Evolutionary conservation across 2,329 filamentous ascomycete genomes (phyloP).

Genomic region (Diaporthe capsici): DNA sequence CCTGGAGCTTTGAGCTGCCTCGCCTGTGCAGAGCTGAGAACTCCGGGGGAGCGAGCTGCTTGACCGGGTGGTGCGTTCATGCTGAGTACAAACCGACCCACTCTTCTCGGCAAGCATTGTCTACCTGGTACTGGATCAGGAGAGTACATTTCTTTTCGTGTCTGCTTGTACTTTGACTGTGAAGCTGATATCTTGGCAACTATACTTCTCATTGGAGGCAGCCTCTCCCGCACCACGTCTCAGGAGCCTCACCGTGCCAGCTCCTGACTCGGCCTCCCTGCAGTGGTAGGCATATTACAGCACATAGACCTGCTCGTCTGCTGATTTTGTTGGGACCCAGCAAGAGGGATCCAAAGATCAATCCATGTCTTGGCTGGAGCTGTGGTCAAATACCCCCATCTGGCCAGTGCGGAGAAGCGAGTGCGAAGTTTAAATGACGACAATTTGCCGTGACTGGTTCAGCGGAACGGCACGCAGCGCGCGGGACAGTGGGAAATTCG

Average conservation of each 20-base stretch:
- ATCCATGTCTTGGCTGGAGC: not conserved
- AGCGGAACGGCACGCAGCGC: constrained; percentile 35
- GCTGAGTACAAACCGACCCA: constrained; percentile 13
- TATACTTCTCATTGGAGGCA: constrained; percentile 28
- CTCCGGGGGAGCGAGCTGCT: not conserved
- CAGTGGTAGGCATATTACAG: not conserved
- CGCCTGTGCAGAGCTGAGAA: constrained; percentile 23
- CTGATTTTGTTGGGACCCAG: constrained; percentile 12
- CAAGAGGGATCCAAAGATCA: not conserved
- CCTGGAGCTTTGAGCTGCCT: constrained; percentile 22
- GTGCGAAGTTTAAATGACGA: constrained; percentile 32
- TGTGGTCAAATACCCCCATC: not conserved
- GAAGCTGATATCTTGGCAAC: constrained; percentile 13
- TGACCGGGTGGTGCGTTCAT: not conserved
- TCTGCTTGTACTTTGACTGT: constrained; percentile 10
- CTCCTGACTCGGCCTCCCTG: constrained; percentile 33
- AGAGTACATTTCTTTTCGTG: constrained; percentile 4
- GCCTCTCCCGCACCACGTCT: constrained; percentile 5
- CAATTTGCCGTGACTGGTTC: constrained; percentile 32
- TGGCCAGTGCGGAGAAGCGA: constrained; percentile 27
- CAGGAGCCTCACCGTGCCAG: constrained; percentile 25
- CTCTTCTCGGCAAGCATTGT: constrained; percentile 1
- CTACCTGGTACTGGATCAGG: constrained; percentile 14
- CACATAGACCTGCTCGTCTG: not conserved
- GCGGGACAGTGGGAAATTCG: constrained; percentile 30